Evolutionary conservation across 1,139 yeast species (phyloP).

Genomic region (Suhomyces maxii): DNA sequence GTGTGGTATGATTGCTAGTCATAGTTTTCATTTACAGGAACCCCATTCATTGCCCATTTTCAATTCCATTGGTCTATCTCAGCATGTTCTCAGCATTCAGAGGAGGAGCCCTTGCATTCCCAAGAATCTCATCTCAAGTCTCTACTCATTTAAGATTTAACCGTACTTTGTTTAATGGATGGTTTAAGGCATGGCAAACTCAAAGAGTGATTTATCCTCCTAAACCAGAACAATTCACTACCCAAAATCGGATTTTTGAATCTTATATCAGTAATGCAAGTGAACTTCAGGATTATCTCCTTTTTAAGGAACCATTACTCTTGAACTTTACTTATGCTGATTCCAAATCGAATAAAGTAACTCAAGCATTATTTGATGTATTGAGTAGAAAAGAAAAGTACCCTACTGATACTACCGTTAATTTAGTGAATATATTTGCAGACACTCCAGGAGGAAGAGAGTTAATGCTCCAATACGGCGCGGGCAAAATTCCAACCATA

Average conservation of each 20-base stretch:
- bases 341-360: constrained; percentile 58
- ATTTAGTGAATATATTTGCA: constrained; percentile 68
- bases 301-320: constrained; percentile 61
- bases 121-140: neutral
- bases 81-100: neutral
- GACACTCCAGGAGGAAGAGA: constrained; percentile 66
- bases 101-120: neutral
- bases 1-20: neutral
- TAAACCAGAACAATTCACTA: constrained; percentile 35
- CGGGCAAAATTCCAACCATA: constrained; percentile 61
- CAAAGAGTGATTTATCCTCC: constrained; percentile 42
- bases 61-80: neutral
- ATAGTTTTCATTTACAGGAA: too few relatives aligned
- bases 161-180: constrained; percentile 12
- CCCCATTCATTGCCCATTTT: neutral
- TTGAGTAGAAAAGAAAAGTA: constrained; percentile 51
- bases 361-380: constrained; percentile 61
- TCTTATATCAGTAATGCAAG: constrained; percentile 44
- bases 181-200: constrained; percentile 15
- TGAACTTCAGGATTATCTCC: constrained; percentile 58
- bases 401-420: constrained; percentile 40
- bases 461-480: constrained; percentile 57
- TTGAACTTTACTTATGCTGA: constrained; percentile 77
- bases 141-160: neutral
- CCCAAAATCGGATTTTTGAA: constrained; percentile 42